These are phyloP conservation scores for Sisymbrium altissimum DNA, from an alignment of 345 rosid genomes.

Conservation along the genomic window DNA sequence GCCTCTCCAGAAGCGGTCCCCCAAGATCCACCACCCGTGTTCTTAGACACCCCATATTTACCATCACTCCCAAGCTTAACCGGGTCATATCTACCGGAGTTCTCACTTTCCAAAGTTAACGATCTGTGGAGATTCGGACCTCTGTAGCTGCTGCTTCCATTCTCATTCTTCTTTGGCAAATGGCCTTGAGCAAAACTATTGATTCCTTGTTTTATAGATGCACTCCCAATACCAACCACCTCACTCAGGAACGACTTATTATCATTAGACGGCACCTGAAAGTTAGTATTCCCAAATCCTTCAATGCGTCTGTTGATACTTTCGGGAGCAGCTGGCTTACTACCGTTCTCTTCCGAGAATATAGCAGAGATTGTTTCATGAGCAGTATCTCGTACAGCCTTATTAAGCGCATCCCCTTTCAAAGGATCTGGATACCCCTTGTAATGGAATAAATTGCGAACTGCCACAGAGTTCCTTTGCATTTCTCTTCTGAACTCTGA, in stretches of 20 bases:
- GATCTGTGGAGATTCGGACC: constrained; percentile 89
- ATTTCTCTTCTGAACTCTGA: constrained; percentile 89
- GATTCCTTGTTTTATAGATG: constrained; percentile 89
- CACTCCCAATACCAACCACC: constrained; percentile 94
- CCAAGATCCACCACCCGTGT: constrained; percentile 58
- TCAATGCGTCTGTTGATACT: constrained; percentile 68
- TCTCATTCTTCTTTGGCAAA: constrained; percentile 59
- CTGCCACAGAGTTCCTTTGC: constrained; percentile 82
- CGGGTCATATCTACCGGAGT: constrained; percentile 69
- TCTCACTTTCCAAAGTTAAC: constrained; percentile 64
- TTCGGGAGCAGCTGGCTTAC: constrained; percentile 57
- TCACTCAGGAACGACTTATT: constrained; percentile 87
- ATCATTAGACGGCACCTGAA: constrained; percentile 69
- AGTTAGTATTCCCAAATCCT: constrained; percentile 94
- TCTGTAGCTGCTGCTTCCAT: constrained; percentile 66
- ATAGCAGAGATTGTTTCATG: constrained; percentile 79
- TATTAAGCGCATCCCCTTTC: constrained; percentile 93
- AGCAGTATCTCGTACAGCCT: constrained; percentile 90
- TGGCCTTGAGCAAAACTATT: constrained; percentile 72
- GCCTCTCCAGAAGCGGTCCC: constrained; percentile 44
- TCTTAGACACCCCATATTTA: constrained; percentile 44
- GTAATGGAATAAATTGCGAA: constrained; percentile 82
- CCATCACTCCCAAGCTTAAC: constrained; percentile 56
- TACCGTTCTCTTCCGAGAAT: constrained; percentile 75
- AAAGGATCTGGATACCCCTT: constrained; percentile 82